A percentile compares a stretch with the other conserved stretches of the same genome.
phyloP scores from a whole-genome alignment of 352 stramenopile genomes.

The Phytophthora hibernalis region DNA sequence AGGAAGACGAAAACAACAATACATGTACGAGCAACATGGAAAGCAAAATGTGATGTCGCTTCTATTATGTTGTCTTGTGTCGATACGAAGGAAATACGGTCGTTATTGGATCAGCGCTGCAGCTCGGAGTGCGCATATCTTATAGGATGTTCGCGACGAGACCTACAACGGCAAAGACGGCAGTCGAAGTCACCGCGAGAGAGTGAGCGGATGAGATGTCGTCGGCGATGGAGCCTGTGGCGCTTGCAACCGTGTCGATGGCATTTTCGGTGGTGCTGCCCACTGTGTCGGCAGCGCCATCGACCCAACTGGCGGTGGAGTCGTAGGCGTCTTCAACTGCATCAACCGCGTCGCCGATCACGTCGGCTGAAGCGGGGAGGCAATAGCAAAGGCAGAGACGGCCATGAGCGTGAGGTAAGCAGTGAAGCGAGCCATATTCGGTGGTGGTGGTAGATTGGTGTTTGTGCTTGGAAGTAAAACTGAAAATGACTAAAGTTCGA shows the following conservation, averaged over 20 bases:
- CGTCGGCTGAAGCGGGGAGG: slow-evolving; percentile 9
- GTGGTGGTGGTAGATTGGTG: background rate
- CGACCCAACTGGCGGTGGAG: slow-evolving; percentile 29
- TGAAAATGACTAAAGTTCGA: slow-evolving; percentile 18
- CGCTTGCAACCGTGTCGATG: slow-evolving; percentile 25
- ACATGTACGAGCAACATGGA: background rate
- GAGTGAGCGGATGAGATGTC: slow-evolving; percentile 28
- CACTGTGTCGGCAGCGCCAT: slow-evolving; percentile 25
- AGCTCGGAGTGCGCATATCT: background rate
- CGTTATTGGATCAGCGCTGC: background rate
- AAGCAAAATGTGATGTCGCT: slow-evolving; percentile 1
- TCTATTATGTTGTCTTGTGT: slow-evolving; percentile 20
- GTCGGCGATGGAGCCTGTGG: slow-evolving; percentile 32
- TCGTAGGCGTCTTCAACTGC: slow-evolving; percentile 31
- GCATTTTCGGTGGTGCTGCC: slow-evolving; percentile 15
- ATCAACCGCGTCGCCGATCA: slow-evolving; percentile 35
- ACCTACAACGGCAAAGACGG: slow-evolving; percentile 2
- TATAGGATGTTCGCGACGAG: slow-evolving; percentile 21
- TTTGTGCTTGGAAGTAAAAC: slow-evolving; percentile 18
- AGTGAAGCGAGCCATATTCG: slow-evolving; percentile 26
- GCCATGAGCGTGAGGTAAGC: slow-evolving; percentile 14
- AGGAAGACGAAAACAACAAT: background rate
- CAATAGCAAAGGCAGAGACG: slow-evolving; percentile 3
- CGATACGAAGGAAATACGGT: slow-evolving; percentile 1
- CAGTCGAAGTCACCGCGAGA: slow-evolving; percentile 8